A percentile compares a stretch with the other conserved stretches of the same genome.
Evolutionary conservation across 169 alveolate genomes (phyloP).

Genomic region (Plasmodium vivax): DNA sequence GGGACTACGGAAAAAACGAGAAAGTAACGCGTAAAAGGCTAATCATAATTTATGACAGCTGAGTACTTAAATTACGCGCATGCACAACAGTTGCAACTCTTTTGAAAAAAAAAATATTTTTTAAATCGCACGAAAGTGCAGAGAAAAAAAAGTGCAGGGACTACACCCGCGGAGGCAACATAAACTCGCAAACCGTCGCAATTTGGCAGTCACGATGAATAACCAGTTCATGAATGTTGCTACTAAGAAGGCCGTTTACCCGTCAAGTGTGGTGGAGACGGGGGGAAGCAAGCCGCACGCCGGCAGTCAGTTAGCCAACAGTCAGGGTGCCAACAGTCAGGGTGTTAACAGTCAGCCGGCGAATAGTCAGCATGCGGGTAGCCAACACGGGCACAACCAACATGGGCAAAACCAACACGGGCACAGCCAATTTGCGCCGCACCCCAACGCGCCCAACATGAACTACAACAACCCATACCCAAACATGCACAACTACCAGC

Average conservation of each 20-base stretch:
- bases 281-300: neutral
- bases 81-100: neutral
- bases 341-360: neutral
- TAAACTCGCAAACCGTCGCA: neutral
- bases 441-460: conserved; percentile 5
- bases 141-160: neutral
- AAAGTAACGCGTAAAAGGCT: neutral
- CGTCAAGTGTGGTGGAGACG: conserved; percentile 5
- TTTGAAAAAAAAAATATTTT: neutral
- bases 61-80: neutral
- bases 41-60: neutral
- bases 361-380: neutral
- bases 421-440: neutral
- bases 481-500: conserved; percentile 34
- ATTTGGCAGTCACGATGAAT: conserved; percentile 4
- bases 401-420: neutral
- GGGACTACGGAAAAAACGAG: neutral
- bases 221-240: conserved; percentile 26
- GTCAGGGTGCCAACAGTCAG: neutral
- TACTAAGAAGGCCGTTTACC: conserved; percentile 12
- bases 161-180: neutral
- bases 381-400: neutral
- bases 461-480: conserved; percentile 32
- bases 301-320: neutral
- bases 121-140: neutral